phyloP scores from a whole-genome alignment of 129 eudicot species.

The Tanacetum coccineum region DNA sequence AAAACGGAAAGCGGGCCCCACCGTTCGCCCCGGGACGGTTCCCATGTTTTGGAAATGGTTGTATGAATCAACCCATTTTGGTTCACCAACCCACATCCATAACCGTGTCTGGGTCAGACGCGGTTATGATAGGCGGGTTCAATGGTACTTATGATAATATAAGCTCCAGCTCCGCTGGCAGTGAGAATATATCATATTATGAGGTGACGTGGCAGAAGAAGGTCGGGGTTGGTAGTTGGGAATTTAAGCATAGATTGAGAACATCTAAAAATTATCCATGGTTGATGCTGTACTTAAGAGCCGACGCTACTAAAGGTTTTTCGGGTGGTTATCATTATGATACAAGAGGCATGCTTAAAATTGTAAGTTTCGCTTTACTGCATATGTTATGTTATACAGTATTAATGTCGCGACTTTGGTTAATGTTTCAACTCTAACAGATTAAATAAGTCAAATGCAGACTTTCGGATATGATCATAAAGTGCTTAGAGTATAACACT shows the following conservation, averaged over 20 bases:
- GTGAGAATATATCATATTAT: conserved; percentile 41
- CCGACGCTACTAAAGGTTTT: conserved; percentile 83
- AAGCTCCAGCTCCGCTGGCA: neutral
- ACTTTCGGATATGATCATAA: too few relatives aligned
- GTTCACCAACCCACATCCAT: conserved; percentile 45
- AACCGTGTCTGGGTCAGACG: conserved; percentile 11
- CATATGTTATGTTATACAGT: too few relatives aligned
- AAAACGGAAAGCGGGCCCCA: conserved; percentile 52
- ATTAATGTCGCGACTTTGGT: too few relatives aligned
- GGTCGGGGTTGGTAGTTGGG: conserved; percentile 68
- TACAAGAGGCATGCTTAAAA: conserved; percentile 84
- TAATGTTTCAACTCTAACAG: neutral
- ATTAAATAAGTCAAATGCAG: too few relatives aligned
- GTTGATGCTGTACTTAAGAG: conserved; percentile 87
- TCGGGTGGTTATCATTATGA: conserved; percentile 93
- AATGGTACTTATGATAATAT: conserved; percentile 51
- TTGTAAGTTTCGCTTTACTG: conserved; percentile 33
- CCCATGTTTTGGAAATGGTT: conserved; percentile 63
- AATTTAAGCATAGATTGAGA: conserved; percentile 53
- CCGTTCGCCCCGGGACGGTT: conserved; percentile 57
- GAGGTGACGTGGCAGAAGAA: conserved; percentile 81
- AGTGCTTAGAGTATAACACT: too few relatives aligned
- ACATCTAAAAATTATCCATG: conserved; percentile 74
- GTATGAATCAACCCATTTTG: conserved; percentile 75
- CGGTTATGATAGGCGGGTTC: conserved; percentile 51